phyloP scores from a whole-genome alignment of 1,284 basidiomycete species.

The Stygiomarasmius scandens region DNA sequence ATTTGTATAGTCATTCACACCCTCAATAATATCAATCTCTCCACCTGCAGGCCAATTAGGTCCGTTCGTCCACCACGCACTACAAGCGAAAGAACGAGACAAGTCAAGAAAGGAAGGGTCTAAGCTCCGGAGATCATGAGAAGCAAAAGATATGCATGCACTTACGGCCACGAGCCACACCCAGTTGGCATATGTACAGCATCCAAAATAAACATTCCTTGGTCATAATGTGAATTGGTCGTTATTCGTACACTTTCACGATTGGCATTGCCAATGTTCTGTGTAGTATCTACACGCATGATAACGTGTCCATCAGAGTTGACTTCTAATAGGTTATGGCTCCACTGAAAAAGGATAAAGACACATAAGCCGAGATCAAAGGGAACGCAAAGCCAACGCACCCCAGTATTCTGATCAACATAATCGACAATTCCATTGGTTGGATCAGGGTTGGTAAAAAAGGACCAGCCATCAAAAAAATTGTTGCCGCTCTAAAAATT shows the following conservation, averaged over 20 bases:
- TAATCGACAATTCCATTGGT: constrained; percentile 74
- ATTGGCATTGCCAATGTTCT: constrained; percentile 55
- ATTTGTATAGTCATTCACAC: constrained; percentile 74
- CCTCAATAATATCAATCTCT: constrained; percentile 83
- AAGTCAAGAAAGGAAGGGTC: neutral
- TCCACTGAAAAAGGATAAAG: constrained; percentile 33
- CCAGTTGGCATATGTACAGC: constrained; percentile 90
- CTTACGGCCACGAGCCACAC: constrained; percentile 83
- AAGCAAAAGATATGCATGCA: constrained; percentile 16
- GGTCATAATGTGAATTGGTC: constrained; percentile 62
- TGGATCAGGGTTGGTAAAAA: constrained; percentile 74
- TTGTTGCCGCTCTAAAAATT: constrained; percentile 52
- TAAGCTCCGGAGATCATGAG: neutral
- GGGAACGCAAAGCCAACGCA: constrained; percentile 33
- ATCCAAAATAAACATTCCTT: constrained; percentile 79
- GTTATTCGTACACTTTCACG: constrained; percentile 80
- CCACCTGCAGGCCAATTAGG: constrained; percentile 66
- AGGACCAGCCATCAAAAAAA: constrained; percentile 85
- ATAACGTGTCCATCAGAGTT: constrained; percentile 74
- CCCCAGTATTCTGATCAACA: constrained; percentile 57
- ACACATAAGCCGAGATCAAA: neutral
- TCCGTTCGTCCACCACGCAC: constrained; percentile 55
- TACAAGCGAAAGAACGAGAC: constrained; percentile 19
- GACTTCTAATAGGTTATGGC: constrained; percentile 55
- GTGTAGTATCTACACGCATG: constrained; percentile 84